phyloP scores from a whole-genome alignment of 2,329 filamentous ascomycete species.

The Alternaria solani region DNA sequence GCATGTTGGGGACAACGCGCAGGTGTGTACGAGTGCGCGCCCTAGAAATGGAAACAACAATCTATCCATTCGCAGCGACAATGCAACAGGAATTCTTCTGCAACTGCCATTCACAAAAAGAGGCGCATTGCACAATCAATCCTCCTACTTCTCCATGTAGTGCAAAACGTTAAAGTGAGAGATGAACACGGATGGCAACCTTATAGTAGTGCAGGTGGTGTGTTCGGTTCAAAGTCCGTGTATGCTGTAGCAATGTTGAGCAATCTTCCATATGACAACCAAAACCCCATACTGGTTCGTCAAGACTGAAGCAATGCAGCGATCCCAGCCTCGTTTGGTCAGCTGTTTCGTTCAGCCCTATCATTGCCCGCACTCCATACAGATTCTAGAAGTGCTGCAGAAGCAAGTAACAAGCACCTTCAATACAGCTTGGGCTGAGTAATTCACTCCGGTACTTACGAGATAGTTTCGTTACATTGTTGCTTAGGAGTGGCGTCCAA shows the following conservation, averaged over 20 bases:
- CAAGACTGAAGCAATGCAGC: neutral
- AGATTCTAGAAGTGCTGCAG: slow-evolving; percentile 7
- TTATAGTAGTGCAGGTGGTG: too few relatives aligned
- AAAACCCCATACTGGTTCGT: slow-evolving; percentile 16
- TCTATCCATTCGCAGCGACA: neutral
- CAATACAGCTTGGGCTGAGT: slow-evolving; percentile 16
- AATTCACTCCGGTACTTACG: slow-evolving; percentile 14
- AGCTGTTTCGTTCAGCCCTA: slow-evolving; percentile 21
- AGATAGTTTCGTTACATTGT: neutral
- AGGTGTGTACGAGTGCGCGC: neutral
- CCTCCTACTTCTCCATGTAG: neutral
- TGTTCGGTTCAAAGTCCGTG: neutral
- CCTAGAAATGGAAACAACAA: neutral
- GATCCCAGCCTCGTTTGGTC: slow-evolving; percentile 19
- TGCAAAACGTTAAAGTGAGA: neutral
- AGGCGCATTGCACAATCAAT: neutral
- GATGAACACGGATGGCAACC: neutral
- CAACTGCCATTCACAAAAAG: neutral
- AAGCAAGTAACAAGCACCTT: slow-evolving; percentile 1
- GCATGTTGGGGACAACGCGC: slow-evolving; percentile 6
- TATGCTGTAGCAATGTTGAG: slow-evolving; percentile 9
- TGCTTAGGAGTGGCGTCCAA: slow-evolving; percentile 9
- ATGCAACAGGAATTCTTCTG: neutral
- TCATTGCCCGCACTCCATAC: neutral
- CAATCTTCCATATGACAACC: neutral